These are phyloP conservation scores for Echites panduratus DNA, from an alignment of 257 asterid genomes.

Conservation along the genomic window DNA sequence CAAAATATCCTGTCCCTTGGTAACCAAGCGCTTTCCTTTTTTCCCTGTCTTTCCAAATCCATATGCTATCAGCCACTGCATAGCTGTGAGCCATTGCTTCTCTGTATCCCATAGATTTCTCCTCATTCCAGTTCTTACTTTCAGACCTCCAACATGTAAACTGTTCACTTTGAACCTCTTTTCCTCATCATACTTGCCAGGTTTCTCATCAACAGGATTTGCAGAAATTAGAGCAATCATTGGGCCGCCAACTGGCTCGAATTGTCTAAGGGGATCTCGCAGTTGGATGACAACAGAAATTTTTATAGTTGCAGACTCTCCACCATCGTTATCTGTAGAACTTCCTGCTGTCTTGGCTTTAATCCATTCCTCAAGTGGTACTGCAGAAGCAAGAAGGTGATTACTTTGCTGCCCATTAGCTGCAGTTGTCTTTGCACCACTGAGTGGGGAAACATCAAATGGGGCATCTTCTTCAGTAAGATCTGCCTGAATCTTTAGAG, in stretches of 20 bases:
- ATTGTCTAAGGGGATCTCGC: slow-evolving; percentile 81
- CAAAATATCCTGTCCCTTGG: slow-evolving; percentile 45
- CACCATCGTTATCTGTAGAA: slow-evolving; percentile 3
- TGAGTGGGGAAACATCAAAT: slow-evolving; percentile 67
- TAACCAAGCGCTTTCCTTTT: slow-evolving; percentile 39
- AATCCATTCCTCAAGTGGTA: slow-evolving; percentile 58
- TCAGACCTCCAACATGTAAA: slow-evolving; percentile 66
- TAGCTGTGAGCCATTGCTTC: slow-evolving; percentile 76
- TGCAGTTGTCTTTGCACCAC: slow-evolving; percentile 20
- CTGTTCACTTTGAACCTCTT: slow-evolving; percentile 47
- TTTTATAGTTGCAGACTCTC: slow-evolving; percentile 22
- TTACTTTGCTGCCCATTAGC: slow-evolving; percentile 23
- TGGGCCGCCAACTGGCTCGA: slow-evolving; percentile 87
- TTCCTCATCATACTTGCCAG: slow-evolving; percentile 35
- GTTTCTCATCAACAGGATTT: slow-evolving; percentile 9
- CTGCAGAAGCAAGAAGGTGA: slow-evolving; percentile 44
- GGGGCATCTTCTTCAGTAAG: slow-evolving; percentile 70
- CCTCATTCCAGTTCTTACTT: slow-evolving; percentile 31
- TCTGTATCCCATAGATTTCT: slow-evolving; percentile 60
- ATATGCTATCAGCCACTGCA: slow-evolving; percentile 71
- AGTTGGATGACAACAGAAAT: slow-evolving; percentile 54
- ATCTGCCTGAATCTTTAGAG: slow-evolving; percentile 67
- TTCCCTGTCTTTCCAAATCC: slow-evolving; percentile 68
- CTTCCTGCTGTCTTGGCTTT: slow-evolving; percentile 10
- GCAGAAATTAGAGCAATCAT: slow-evolving; percentile 61